Conservation (phyloP, 129 eudicot species). For the Escallonia herrerae region DNA sequence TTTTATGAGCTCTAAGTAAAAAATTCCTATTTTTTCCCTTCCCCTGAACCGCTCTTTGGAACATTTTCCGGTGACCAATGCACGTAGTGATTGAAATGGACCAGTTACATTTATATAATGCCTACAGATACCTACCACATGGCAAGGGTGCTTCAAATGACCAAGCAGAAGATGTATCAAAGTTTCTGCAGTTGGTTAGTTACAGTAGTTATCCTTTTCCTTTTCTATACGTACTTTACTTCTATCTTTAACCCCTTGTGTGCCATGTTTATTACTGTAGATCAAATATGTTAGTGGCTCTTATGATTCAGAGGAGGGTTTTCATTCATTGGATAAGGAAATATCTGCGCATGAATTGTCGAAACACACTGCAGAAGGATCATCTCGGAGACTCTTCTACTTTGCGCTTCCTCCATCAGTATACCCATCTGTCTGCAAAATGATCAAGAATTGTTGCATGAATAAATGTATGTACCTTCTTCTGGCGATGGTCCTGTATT, state of each 20-base stretch:
- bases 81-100: conserved; percentile 4
- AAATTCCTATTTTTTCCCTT: neutral
- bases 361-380: conserved; percentile 49
- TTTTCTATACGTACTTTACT: neutral
- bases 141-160: conserved; percentile 38
- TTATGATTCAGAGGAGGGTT: conserved; percentile 82
- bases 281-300: conserved; percentile 79
- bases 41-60: neutral
- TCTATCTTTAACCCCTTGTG: neutral
- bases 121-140: conserved; percentile 65
- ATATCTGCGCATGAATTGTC: conserved; percentile 69
- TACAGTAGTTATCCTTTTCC: neutral
- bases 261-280: conserved; percentile 29
- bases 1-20: neutral
- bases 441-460: conserved; percentile 73
- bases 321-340: conserved; percentile 54
- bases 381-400: conserved; percentile 88
- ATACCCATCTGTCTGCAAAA: conserved; percentile 94
- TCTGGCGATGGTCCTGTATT: neutral
- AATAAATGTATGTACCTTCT: conserved; percentile 54
- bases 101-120: conserved; percentile 10
- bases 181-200: conserved; percentile 81
- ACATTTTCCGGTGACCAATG: neutral
- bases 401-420: conserved; percentile 99
- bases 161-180: conserved; percentile 44